These are phyloP conservation scores for Aspergillus nomiae DNA, from an alignment of 2,329 filamentous ascomycete genomes.

Conservation along the genomic window DNA sequence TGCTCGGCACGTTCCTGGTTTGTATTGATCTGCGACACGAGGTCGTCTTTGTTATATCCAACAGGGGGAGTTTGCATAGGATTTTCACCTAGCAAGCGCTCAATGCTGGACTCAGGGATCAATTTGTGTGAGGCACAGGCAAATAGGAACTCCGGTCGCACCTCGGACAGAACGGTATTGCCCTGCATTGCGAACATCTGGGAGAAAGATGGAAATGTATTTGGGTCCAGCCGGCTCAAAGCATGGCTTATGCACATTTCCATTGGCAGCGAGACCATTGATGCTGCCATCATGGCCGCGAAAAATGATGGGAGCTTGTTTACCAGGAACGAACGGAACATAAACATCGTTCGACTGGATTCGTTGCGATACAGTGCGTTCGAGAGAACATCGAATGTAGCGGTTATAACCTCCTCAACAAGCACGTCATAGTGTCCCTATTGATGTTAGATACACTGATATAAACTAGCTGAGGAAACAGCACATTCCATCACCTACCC, in stretches of 20 bases:
- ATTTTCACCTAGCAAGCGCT: constrained; percentile 79
- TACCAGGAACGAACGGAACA: constrained; percentile 84
- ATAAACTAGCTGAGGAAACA: neutral
- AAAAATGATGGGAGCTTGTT: constrained; percentile 68
- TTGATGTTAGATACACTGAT: constrained; percentile 6
- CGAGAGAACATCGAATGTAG: constrained; percentile 85
- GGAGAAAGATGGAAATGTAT: constrained; percentile 65
- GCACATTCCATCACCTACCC: constrained; percentile 52
- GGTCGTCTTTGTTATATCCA: constrained; percentile 72
- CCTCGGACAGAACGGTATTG: constrained; percentile 64
- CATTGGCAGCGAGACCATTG: constrained; percentile 61
- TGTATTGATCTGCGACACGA: constrained; percentile 75
- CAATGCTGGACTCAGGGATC: constrained; percentile 76
- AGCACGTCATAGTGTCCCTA: constrained; percentile 76
- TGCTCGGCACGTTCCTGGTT: constrained; percentile 75
- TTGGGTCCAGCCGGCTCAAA: constrained; percentile 63
- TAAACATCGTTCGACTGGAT: constrained; percentile 61
- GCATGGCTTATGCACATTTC: constrained; percentile 69
- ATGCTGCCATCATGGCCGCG: constrained; percentile 57
- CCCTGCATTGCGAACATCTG: constrained; percentile 64
- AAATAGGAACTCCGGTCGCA: constrained; percentile 82
- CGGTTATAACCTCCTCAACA: constrained; percentile 79
- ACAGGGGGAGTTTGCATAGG: constrained; percentile 77
- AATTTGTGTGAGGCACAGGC: constrained; percentile 85
- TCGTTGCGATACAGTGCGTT: constrained; percentile 78